phyloP scores from a whole-genome alignment of 1,284 basidiomycete species.

The Vanrija humicola region DNA sequence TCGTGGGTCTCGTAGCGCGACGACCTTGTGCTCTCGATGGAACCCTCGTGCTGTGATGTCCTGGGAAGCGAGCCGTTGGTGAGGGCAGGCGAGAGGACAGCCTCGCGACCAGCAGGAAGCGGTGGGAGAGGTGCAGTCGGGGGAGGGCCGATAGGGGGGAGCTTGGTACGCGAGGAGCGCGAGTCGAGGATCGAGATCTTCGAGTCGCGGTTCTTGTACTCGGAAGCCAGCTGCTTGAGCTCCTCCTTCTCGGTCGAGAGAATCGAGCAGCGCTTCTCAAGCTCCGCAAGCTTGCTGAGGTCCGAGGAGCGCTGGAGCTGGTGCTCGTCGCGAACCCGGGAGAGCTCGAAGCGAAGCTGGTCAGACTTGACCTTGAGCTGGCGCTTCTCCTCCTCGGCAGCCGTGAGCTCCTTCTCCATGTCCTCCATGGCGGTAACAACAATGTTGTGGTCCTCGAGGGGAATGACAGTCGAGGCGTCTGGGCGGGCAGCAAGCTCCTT shows the following conservation, averaged over 20 bases:
- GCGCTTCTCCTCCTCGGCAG: constrained; percentile 39
- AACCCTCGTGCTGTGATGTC: constrained; percentile 13
- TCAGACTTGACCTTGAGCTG: constrained; percentile 46
- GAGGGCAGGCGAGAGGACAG: constrained; percentile 15
- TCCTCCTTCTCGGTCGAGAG: constrained; percentile 13
- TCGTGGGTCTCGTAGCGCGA: constrained; percentile 9
- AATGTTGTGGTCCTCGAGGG: constrained; percentile 21
- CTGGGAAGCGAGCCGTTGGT: constrained; percentile 12
- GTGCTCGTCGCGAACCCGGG: constrained; percentile 38
- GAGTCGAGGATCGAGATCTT: constrained; percentile 11
- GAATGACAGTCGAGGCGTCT: constrained; percentile 9
- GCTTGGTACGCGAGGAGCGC: constrained; percentile 17
- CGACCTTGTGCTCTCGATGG: constrained; percentile 12
- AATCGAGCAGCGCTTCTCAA: constrained; percentile 18
- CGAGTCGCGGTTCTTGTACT: constrained; percentile 31
- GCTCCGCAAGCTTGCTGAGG: constrained; percentile 29
- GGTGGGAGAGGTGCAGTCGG: constrained; percentile 42
- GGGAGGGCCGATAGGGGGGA: constrained; percentile 43
- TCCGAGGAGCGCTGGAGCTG: constrained; percentile 30
- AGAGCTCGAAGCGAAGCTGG: constrained; percentile 42
- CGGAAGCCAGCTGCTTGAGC: constrained; percentile 21
- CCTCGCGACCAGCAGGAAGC: constrained; percentile 26
- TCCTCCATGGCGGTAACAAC: constrained; percentile 36
- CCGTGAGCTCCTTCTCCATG: constrained; percentile 35
- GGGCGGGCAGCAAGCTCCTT: constrained; percentile 12